Conservation (phyloP, 2,329 filamentous ascomycete species). For the Penicillium sp. region DNA sequence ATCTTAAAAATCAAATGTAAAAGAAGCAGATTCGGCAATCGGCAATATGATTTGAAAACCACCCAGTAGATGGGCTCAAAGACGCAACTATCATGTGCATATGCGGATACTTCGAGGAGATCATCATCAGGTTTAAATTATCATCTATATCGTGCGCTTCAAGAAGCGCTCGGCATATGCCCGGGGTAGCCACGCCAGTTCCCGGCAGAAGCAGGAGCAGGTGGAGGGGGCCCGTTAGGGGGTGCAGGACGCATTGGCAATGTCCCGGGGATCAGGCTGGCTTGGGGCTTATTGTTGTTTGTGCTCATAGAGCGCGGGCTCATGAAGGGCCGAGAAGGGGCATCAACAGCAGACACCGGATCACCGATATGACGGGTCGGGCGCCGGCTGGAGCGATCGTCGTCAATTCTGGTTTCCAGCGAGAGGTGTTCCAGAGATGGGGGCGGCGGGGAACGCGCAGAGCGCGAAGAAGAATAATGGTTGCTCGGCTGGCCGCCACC, state of each 20-base stretch:
- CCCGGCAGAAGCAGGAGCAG: slow-evolving; percentile 49
- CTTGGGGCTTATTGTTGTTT: slow-evolving; percentile 34
- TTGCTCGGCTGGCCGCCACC: slow-evolving; percentile 22
- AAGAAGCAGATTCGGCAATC: not conserved
- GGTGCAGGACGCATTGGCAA: slow-evolving; percentile 67
- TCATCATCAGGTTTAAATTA: not conserved
- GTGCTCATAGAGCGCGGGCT: slow-evolving; percentile 43
- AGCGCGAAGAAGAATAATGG: slow-evolving; percentile 24
- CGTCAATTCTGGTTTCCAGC: slow-evolving; percentile 40
- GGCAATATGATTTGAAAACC: not conserved
- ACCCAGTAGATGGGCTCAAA: not conserved
- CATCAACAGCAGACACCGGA: slow-evolving; percentile 40
- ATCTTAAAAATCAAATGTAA: not conserved
- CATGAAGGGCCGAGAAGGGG: slow-evolving; percentile 39
- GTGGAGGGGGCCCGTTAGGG: slow-evolving; percentile 59
- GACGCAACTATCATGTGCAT: slow-evolving; percentile 7
- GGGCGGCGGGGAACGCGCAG: slow-evolving; percentile 35
- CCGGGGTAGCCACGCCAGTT: slow-evolving; percentile 28
- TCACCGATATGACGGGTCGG: slow-evolving; percentile 33
- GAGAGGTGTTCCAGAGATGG: slow-evolving; percentile 48
- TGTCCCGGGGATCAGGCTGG: slow-evolving; percentile 54
- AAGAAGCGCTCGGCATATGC: slow-evolving; percentile 18
- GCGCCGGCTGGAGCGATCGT: slow-evolving; percentile 28
- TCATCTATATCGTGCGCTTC: not conserved
- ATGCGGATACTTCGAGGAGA: slow-evolving; percentile 7